Evolutionary conservation across 257 asterid genomes (phyloP).

Genomic region (Solanum boliviense): DNA sequence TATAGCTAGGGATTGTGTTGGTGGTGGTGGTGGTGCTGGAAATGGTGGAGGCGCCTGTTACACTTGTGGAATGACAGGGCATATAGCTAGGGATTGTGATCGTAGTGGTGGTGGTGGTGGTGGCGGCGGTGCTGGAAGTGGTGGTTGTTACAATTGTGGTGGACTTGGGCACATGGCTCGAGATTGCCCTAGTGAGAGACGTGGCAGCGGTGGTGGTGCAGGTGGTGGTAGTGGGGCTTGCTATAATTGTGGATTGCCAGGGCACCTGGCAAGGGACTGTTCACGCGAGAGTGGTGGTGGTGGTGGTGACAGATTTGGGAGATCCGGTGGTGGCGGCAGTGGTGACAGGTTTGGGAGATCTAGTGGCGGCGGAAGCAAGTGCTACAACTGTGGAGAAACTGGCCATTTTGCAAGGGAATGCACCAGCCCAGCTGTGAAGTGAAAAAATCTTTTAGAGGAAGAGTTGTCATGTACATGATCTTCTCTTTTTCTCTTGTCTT

Average conservation of each 20-base stretch:
- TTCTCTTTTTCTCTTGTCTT: background rate
- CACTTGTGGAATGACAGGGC: slow-evolving; percentile 20
- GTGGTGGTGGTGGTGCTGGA: background rate
- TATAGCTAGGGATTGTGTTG: background rate
- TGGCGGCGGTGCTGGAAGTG: slow-evolving; percentile 21
- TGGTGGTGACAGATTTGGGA: slow-evolving; percentile 24
- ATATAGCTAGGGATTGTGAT: slow-evolving; percentile 29
- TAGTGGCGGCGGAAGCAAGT: slow-evolving; percentile 18
- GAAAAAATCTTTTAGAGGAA: background rate
- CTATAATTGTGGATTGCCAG: slow-evolving; percentile 42
- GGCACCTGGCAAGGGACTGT: slow-evolving; percentile 66
- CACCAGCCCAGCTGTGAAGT: slow-evolving; percentile 3
- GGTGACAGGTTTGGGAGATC: slow-evolving; percentile 36
- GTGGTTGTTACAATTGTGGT: slow-evolving; percentile 56
- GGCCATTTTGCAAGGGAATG: slow-evolving; percentile 78
- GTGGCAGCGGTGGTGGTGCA: slow-evolving; percentile 7
- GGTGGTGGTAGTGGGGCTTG: slow-evolving; percentile 20
- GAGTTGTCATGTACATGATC: background rate
- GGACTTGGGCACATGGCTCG: slow-evolving; percentile 43
- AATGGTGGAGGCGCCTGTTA: background rate
- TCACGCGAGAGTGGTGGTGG: slow-evolving; percentile 22
- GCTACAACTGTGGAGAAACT: slow-evolving; percentile 54
- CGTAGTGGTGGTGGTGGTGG: background rate
- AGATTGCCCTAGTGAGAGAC: slow-evolving; percentile 25
- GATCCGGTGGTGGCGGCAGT: slow-evolving; percentile 25